Evolutionary conservation across 2,329 filamentous ascomycete genomes (phyloP).

Genomic region (Ceratocystis ficicola): DNA sequence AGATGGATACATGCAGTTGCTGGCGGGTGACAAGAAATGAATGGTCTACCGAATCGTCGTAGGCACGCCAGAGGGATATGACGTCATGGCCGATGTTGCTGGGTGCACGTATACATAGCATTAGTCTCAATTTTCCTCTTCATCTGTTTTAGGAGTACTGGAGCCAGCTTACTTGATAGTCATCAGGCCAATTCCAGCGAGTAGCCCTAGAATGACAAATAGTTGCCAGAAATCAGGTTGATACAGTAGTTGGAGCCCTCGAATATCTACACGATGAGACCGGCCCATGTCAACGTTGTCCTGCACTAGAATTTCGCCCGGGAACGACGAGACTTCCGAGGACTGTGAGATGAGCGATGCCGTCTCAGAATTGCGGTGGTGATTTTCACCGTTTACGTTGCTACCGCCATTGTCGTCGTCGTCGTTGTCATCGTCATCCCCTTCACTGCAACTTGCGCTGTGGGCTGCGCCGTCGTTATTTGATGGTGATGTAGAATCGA

Average conservation of each 20-base stretch:
- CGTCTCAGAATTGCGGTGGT: conserved; percentile 48
- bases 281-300: conserved; percentile 57
- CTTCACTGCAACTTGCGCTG: neutral
- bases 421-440: conserved; percentile 25
- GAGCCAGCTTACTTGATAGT: conserved; percentile 74
- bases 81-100: conserved; percentile 92
- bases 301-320: conserved; percentile 41
- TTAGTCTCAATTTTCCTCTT: neutral
- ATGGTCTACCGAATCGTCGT: conserved; percentile 58
- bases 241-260: conserved; percentile 62
- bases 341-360: conserved; percentile 60
- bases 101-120: conserved; percentile 6
- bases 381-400: conserved; percentile 23
- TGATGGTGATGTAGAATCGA: neutral
- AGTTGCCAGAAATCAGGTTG: conserved; percentile 81
- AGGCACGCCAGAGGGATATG: conserved; percentile 78
- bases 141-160: neutral
- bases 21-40: conserved; percentile 70
- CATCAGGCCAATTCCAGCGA: conserved; percentile 91
- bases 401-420: conserved; percentile 25
- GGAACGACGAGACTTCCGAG: conserved; percentile 42
- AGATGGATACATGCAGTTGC: conserved; percentile 81
- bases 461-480: conserved; percentile 28
- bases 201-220: conserved; percentile 74
- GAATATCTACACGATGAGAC: conserved; percentile 79